These are phyloP conservation scores for Cladophialophora bantiana DNA, from an alignment of 2,329 filamentous ascomycete species.

Conservation along the genomic window DNA sequence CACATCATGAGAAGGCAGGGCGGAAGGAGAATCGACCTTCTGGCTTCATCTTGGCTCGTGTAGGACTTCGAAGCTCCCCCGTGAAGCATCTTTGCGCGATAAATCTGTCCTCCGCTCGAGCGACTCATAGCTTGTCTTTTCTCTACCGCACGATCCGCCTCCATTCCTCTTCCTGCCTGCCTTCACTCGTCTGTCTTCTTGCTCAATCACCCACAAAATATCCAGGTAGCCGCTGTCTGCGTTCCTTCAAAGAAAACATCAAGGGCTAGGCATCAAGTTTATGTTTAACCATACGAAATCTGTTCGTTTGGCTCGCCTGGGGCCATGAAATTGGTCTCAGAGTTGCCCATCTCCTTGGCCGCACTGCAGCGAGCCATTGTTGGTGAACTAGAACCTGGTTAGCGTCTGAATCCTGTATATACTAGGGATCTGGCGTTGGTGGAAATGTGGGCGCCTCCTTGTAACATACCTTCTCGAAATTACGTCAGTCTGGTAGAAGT, in stretches of 20 bases:
- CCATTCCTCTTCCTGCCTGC: background rate
- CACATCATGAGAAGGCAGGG: background rate
- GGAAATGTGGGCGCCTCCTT: background rate
- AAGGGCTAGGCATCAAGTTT: background rate
- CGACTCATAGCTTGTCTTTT: background rate
- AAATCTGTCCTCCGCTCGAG: background rate
- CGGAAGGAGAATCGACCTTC: background rate
- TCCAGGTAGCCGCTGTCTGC: background rate
- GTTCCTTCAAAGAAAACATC: background rate
- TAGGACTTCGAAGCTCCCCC: background rate
- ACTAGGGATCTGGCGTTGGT: constrained; percentile 11
- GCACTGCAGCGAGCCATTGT: constrained; percentile 98
- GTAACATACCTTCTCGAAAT: constrained; percentile 87
- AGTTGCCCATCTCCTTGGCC: constrained; percentile 82
- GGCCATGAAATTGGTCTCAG: constrained; percentile 80
- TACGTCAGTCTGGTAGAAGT: constrained; percentile 98
- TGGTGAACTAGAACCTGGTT: constrained; percentile 72
- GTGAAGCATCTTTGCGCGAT: background rate
- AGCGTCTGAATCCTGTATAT: constrained; percentile 19
- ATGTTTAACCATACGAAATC: constrained; percentile 19
- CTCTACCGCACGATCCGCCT: background rate
- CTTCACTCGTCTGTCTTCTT: background rate
- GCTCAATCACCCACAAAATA: background rate
- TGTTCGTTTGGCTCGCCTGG: constrained; percentile 59
- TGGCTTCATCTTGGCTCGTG: background rate